These are phyloP conservation scores for Xylaria digitata DNA, from an alignment of 2,329 filamentous ascomycete species.

Conservation along the genomic window DNA sequence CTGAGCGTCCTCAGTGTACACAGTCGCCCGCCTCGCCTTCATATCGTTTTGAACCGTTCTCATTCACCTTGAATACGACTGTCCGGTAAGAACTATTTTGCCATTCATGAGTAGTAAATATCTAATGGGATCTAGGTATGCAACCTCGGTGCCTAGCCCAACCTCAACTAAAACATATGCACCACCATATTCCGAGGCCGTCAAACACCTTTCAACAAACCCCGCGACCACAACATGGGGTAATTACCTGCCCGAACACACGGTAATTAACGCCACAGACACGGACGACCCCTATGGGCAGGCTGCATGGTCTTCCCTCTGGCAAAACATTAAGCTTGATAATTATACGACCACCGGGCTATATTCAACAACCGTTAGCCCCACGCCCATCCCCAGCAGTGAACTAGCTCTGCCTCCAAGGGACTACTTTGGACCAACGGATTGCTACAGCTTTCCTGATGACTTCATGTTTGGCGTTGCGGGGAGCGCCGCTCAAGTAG, in stretches of 20 bases:
- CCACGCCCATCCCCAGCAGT: conserved; percentile 64
- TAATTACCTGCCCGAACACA: not conserved
- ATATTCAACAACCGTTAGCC: conserved; percentile 61
- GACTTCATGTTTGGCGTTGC: conserved; percentile 63
- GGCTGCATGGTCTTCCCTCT: conserved; percentile 29
- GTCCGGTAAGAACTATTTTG: not conserved
- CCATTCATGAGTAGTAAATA: not conserved
- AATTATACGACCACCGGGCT: conserved; percentile 21
- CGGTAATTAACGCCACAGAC: conserved; percentile 15
- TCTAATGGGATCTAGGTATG: conserved; percentile 8
- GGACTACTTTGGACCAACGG: conserved; percentile 40
- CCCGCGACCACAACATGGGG: conserved; percentile 10
- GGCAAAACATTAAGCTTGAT: conserved; percentile 19
- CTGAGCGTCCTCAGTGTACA: conserved; percentile 3
- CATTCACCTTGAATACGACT: conserved; percentile 2
- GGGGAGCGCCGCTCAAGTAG: conserved; percentile 58
- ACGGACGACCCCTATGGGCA: conserved; percentile 24
- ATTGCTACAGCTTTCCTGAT: conserved; percentile 62
- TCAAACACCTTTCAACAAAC: not conserved
- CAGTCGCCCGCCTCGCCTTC: not conserved
- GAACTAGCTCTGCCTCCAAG: conserved; percentile 67
- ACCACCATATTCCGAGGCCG: conserved; percentile 11
- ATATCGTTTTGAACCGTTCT: conserved; percentile 3
- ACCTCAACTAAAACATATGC: conserved; percentile 19
- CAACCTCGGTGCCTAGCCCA: conserved; percentile 15